Percentiles rank a stretch among this genome's conserved stretches.
Conservation (phyloP, 495 filamentous ascomycete genomes). For the Talaromyces wortmannii region DNA sequence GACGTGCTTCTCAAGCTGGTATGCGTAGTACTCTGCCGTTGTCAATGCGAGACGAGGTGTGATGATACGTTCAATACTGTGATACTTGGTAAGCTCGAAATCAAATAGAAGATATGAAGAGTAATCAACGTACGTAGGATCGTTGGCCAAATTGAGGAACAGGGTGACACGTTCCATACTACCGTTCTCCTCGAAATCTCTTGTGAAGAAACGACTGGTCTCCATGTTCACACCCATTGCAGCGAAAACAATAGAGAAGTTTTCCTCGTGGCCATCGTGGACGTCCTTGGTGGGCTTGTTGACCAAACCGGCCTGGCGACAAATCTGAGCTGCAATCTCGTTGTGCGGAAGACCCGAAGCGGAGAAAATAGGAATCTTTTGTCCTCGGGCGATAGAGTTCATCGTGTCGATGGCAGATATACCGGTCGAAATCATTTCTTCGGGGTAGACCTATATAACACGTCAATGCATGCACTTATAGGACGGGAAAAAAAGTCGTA, state of each 20-base stretch:
- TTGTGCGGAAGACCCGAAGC: constrained; percentile 97
- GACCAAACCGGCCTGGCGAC: constrained; percentile 90
- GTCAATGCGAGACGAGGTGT: constrained; percentile 97
- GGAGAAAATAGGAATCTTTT: constrained; percentile 99
- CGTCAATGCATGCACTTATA: constrained; percentile 9
- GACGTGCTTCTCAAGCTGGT: constrained; percentile 99
- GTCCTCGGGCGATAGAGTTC: constrained; percentile 99
- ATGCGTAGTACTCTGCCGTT: constrained; percentile 99
- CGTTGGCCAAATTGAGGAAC: constrained; percentile 98
- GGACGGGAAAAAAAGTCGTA: constrained; percentile 21
- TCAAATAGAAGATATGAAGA: background rate
- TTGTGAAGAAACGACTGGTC: constrained; percentile 95
- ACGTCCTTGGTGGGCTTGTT: constrained; percentile 86
- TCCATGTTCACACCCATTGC: constrained; percentile 99
- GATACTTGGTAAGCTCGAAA: constrained; percentile 6
- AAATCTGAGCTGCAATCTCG: constrained; percentile 97
- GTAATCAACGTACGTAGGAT: constrained; percentile 70
- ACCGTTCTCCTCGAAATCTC: constrained; percentile 98
- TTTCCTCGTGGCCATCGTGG: constrained; percentile 95
- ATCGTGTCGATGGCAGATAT: constrained; percentile 99
- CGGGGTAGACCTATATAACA: constrained; percentile 74
- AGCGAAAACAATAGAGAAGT: constrained; percentile 98
- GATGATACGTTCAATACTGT: constrained; percentile 97
- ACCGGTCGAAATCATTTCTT: constrained; percentile 99
- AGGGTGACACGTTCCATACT: constrained; percentile 94